phyloP scores from a whole-genome alignment of 148 eudicot genomes.

The Vaccinium myrtillus region DNA sequence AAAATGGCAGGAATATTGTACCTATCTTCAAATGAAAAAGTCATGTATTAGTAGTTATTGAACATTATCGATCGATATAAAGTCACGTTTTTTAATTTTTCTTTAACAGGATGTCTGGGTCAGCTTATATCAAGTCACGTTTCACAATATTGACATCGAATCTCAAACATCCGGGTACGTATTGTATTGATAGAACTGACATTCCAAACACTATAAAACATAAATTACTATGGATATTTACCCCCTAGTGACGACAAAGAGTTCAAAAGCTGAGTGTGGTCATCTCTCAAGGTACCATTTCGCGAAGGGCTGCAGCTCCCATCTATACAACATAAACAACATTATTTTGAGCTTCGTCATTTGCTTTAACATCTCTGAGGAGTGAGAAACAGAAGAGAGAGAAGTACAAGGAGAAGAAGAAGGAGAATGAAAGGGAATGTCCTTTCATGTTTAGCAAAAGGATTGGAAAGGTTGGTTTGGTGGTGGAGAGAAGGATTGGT shows the following conservation, averaged over 20 bases:
- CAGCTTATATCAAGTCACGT: neutral
- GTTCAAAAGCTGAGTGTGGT: conserved; percentile 36
- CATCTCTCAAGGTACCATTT: conserved; percentile 17
- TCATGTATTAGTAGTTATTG: neutral
- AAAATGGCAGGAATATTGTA: neutral
- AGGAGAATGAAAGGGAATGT: neutral
- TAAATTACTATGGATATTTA: conserved; percentile 5
- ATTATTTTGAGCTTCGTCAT: conserved; percentile 3
- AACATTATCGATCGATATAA: neutral
- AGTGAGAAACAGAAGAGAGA: conserved; percentile 16
- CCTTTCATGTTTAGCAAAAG: conserved; percentile 14
- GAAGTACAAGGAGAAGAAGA: neutral
- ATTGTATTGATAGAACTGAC: neutral
- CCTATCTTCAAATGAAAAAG: too few species aligned
- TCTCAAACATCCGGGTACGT: neutral
- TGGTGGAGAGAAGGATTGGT: neutral
- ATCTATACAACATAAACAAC: conserved; percentile 61
- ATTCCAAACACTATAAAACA: neutral
- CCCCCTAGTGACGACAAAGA: conserved; percentile 48
- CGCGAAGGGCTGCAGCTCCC: conserved; percentile 49
- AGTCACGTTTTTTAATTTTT: neutral
- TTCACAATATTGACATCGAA: neutral
- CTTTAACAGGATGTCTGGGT: too few species aligned
- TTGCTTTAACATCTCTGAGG: conserved; percentile 15
- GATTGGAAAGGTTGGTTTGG: neutral